Evolutionary conservation across 2,329 filamentous ascomycete genomes (phyloP).

Genomic region (Emergomyces orientalis): DNA sequence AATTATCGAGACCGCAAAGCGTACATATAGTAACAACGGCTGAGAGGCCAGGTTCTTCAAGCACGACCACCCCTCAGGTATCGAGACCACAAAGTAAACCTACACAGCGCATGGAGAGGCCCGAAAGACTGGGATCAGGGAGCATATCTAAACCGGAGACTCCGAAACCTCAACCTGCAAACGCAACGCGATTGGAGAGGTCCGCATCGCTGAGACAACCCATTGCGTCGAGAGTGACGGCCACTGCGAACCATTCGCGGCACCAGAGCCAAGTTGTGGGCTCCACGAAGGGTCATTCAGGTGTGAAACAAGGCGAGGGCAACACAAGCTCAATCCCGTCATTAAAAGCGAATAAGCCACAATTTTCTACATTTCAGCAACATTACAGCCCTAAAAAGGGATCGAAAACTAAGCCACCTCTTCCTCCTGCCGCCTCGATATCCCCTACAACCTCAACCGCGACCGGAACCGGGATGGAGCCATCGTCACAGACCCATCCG

Average conservation of each 20-base stretch:
- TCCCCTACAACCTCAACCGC: conserved; percentile 6
- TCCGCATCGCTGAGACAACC: conserved; percentile 33
- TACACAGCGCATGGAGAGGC: neutral
- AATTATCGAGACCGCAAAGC: conserved; percentile 2
- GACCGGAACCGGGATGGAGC: conserved; percentile 11
- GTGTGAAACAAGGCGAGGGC: conserved; percentile 5
- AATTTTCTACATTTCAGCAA: conserved; percentile 32
- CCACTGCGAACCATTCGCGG: conserved; percentile 24
- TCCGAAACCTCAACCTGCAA: conserved; percentile 15
- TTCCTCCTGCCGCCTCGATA: conserved; percentile 13
- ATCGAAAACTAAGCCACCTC: conserved; percentile 20
- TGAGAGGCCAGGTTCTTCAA: neutral
- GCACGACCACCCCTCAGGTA: neutral
- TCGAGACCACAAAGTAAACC: neutral
- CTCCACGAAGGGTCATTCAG: conserved; percentile 10
- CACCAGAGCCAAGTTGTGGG: conserved; percentile 29
- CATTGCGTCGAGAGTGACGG: conserved; percentile 16
- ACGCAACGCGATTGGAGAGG: conserved; percentile 23
- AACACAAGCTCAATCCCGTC: conserved; percentile 6
- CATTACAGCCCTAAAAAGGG: conserved; percentile 32
- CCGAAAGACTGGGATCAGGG: conserved; percentile 3
- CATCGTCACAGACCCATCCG: conserved; percentile 19
- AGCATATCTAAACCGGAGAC: conserved; percentile 14
- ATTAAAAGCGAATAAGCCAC: conserved; percentile 21
- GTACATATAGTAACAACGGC: neutral